Percentiles rank a stretch among this genome's conserved stretches.
Evolutionary conservation across 768 basidiomycete species (phyloP).

Genomic region (Goffeauzyma gilvescens): DNA sequence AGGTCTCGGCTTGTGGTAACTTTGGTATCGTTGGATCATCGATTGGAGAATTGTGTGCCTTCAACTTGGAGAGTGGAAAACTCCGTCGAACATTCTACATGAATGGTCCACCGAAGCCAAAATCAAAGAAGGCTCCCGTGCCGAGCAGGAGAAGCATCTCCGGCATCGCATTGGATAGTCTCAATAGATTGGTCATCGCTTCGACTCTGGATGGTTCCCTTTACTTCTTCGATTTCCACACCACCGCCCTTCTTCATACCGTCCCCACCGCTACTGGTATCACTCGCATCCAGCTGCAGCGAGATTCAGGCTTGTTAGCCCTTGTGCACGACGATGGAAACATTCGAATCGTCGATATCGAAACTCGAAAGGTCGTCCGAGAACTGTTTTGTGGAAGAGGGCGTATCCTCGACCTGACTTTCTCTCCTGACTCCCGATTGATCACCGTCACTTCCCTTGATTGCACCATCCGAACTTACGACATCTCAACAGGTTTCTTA

Average conservation of each 20-base stretch:
- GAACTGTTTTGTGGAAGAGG: slow-evolving; percentile 69
- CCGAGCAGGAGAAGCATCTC: slow-evolving; percentile 45
- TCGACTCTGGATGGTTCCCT: slow-evolving; percentile 65
- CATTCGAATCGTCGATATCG: slow-evolving; percentile 74
- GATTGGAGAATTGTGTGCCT: slow-evolving; percentile 54
- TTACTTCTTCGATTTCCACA: slow-evolving; percentile 94
- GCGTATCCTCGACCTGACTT: slow-evolving; percentile 79
- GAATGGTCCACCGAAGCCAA: slow-evolving; percentile 14
- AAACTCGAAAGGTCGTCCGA: slow-evolving; percentile 69
- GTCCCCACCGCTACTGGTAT: slow-evolving; percentile 49
- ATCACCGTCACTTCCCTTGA: slow-evolving; percentile 72
- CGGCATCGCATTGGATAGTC: slow-evolving; percentile 64
- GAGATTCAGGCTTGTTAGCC: slow-evolving; percentile 67
- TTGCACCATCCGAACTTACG: slow-evolving; percentile 81
- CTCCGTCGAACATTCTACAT: slow-evolving; percentile 57
- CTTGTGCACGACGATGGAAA: slow-evolving; percentile 67
- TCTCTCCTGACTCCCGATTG: slow-evolving; percentile 92
- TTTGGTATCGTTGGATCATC: slow-evolving; percentile 75
- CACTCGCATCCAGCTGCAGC: slow-evolving; percentile 55
- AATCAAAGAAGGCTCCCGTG: slow-evolving; percentile 35
- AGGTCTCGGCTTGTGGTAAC: slow-evolving; percentile 85
- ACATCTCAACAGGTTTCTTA: slow-evolving; percentile 75
- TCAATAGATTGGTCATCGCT: slow-evolving; percentile 64
- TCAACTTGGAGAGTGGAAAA: slow-evolving; percentile 93
- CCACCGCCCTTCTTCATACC: slow-evolving; percentile 51